Evolutionary conservation across 257 asterid species (phyloP).

Genomic region (Petunia secreta): DNA sequence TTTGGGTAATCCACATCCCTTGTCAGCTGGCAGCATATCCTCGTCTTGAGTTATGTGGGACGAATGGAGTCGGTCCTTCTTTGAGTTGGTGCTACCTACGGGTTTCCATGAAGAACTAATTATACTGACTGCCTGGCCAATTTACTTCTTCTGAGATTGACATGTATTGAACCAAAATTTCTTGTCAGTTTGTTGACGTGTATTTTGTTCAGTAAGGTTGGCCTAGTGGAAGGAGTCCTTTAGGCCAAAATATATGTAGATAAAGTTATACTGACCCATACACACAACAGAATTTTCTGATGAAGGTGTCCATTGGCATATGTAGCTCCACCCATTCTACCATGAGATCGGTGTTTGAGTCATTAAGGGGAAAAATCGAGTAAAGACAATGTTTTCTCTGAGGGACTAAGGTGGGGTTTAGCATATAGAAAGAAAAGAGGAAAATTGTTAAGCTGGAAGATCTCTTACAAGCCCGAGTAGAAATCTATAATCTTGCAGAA

Average conservation of each 20-base stretch:
- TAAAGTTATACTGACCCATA: no score
- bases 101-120: not conserved
- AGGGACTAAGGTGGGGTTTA: not conserved
- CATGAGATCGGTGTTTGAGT: not conserved
- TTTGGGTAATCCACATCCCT: not conserved
- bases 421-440: not conserved
- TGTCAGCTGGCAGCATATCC: not conserved
- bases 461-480: not conserved
- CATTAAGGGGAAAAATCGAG: not conserved
- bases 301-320: no score
- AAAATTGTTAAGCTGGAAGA: not conserved
- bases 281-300: no score
- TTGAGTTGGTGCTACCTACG: not conserved
- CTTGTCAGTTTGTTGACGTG: not conserved
- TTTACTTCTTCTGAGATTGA: not conserved
- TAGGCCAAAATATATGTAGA: no score
- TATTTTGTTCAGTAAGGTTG: not conserved
- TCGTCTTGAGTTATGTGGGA: not conserved
- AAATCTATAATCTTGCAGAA: not conserved
- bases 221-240: not conserved
- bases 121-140: not conserved
- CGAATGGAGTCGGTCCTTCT: not conserved
- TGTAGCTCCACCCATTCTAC: not conserved
- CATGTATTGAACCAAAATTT: not conserved
- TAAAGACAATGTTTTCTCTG: not conserved